phyloP scores from a whole-genome alignment of 2,329 filamentous ascomycete genomes.

The Alternaria atra region DNA sequence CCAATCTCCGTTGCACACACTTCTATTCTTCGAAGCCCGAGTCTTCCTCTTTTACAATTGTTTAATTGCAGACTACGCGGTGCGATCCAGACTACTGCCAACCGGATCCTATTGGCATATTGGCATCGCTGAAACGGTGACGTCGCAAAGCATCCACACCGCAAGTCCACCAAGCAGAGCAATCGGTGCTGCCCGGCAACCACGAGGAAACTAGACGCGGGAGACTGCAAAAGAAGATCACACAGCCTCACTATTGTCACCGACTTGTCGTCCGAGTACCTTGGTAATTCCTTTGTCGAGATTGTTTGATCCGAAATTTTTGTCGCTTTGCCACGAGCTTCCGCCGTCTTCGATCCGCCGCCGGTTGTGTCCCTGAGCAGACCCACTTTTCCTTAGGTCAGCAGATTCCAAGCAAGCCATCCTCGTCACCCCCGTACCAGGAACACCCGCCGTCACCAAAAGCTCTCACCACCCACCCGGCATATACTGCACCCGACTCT shows the following conservation, averaged over 20 bases:
- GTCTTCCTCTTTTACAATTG: neutral
- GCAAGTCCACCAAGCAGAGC: constrained; percentile 20
- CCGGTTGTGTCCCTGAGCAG: constrained; percentile 11
- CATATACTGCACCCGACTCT: constrained; percentile 16
- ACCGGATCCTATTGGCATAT: constrained; percentile 11
- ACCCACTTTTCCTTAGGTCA: constrained; percentile 27
- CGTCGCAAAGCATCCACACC: constrained; percentile 30
- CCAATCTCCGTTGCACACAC: neutral
- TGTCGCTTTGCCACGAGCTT: constrained; percentile 30
- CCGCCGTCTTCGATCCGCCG: constrained; percentile 25
- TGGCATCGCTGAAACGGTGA: constrained; percentile 26
- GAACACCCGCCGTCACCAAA: constrained; percentile 13
- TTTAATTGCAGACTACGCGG: constrained; percentile 1
- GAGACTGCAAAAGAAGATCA: neutral
- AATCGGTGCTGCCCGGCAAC: constrained; percentile 27
- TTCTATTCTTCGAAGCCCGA: constrained; percentile 8
- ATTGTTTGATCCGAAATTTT: constrained; percentile 15
- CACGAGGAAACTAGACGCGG: neutral
- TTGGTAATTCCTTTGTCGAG: constrained; percentile 14
- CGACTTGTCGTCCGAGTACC: constrained; percentile 4
- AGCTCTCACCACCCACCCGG: constrained; percentile 20
- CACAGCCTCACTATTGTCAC: constrained; percentile 23
- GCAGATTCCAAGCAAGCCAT: constrained; percentile 17
- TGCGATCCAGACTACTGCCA: constrained; percentile 5
- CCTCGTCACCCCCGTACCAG: constrained; percentile 24